These are phyloP conservation scores for Geotrichum australiense DNA, from an alignment of 1,139 yeast genomes.

Conservation along the genomic window DNA sequence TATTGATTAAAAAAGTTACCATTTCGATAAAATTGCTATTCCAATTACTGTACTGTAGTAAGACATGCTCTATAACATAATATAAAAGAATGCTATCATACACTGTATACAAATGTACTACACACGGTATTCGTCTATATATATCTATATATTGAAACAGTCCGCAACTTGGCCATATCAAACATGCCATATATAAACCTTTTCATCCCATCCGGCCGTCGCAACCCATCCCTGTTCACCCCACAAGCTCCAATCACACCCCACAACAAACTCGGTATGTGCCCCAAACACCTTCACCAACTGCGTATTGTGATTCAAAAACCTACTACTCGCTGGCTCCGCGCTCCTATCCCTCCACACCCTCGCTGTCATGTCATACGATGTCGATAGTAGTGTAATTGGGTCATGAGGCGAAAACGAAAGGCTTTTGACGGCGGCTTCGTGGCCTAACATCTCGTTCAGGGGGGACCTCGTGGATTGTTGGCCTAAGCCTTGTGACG, in stretches of 20 bases:
- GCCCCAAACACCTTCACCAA: slow-evolving; percentile 53
- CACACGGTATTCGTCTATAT: background rate
- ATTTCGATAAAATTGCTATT: too few relatives aligned
- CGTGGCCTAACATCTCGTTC: slow-evolving; percentile 80
- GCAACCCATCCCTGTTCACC: slow-evolving; percentile 96
- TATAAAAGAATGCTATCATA: too few relatives aligned
- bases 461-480: slow-evolving; percentile 44
- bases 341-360: slow-evolving; percentile 60
- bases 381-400: slow-evolving; percentile 62
- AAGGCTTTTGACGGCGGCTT: slow-evolving; percentile 75
- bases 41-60: too few relatives aligned
- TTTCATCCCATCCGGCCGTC: slow-evolving; percentile 95
- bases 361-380: slow-evolving; percentile 89
- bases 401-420: slow-evolving; percentile 87
- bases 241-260: slow-evolving; percentile 96
- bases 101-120: too few relatives aligned
- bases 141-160: slow-evolving; percentile 4
- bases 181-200: slow-evolving; percentile 81
- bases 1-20: too few relatives aligned
- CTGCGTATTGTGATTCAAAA: slow-evolving; percentile 32
- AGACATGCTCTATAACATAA: too few relatives aligned
- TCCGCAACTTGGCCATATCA: background rate
- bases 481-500: too few relatives aligned
- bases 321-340: slow-evolving; percentile 5
- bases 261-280: slow-evolving; percentile 86